These are phyloP conservation scores for Fraxinus floribunda DNA, from an alignment of 305 asterid species.

Conservation along the genomic window DNA sequence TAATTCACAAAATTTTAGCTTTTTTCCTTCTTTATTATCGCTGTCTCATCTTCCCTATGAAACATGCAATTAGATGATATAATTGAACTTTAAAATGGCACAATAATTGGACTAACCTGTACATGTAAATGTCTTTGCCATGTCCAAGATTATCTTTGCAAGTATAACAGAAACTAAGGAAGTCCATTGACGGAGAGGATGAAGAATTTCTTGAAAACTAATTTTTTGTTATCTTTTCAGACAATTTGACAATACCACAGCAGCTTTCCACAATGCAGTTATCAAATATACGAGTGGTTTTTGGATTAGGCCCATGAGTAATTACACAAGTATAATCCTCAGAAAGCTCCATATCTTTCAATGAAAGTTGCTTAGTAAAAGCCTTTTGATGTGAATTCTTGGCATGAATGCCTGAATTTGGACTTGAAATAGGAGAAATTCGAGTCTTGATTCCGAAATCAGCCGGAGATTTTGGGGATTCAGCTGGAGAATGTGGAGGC, in stretches of 20 bases:
- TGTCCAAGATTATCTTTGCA: slow-evolving; percentile 51
- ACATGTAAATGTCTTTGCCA: slow-evolving; percentile 42
- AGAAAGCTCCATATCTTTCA: slow-evolving; percentile 86
- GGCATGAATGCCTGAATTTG: neutral
- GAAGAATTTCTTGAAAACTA: slow-evolving; percentile 25
- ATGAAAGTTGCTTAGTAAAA: slow-evolving; percentile 45
- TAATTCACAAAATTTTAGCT: neutral
- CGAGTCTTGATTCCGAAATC: neutral
- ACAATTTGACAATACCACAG: slow-evolving; percentile 27
- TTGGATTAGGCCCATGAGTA: slow-evolving; percentile 80
- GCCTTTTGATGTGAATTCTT: slow-evolving; percentile 31
- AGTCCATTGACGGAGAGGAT: slow-evolving; percentile 24
- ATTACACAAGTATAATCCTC: slow-evolving; percentile 93
- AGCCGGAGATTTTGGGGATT: neutral
- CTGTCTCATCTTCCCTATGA: neutral
- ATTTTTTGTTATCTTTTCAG: slow-evolving; percentile 24
- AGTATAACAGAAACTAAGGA: slow-evolving; percentile 50
- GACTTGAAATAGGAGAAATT: neutral
- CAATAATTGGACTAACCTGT: neutral
- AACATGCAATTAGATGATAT: neutral
- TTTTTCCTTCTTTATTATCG: no score
- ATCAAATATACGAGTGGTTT: slow-evolving; percentile 76
- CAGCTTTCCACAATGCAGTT: slow-evolving; percentile 66
- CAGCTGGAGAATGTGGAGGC: neutral
- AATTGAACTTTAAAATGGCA: neutral